Base-by-base conservation (phyloP, 2,329 filamentous ascomycete genomes). In the Ophiostoma ulmi region DNA sequence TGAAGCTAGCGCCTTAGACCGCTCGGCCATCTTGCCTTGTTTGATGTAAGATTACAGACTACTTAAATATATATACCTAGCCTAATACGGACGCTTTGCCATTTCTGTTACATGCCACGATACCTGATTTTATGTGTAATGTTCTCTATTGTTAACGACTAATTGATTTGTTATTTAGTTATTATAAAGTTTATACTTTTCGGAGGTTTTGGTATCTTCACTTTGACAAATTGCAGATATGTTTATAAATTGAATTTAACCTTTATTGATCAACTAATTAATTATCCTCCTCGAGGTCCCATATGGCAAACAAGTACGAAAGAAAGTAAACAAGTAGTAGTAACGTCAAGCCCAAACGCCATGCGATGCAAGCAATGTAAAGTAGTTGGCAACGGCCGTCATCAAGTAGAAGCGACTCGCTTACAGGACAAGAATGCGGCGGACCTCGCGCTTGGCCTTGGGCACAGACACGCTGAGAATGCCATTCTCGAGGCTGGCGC, bases 391-490 rank as follows among this genome's bases (percentile, higher is more conserved):
- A 26, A 58, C 13, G 11, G 26, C n/a, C n/a, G 13, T 48, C 44
- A 48, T 17, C 44, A 26, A 26, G n/a, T 11, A 8, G 7, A 22
- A 26, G 52, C n/a, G 41, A 20, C 41, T 44, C 41, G 41, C 48
- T 22, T 83, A 87, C 77, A 81, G 78, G 76, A 90, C 82, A 39
- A 78, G 75, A 75, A 90, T 87, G 79, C 85, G 86, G 75, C 84
- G 83, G 44, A 80, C 76, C 78, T 86, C 83, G 73, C 82, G 81
- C 83, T 86, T 87, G 80, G 84, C 85, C 83, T 91, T 92, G 68
- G 90, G 90, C 22, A 92, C 85, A 36, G 82, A 76, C 72, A 92
- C 83, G 74, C 78, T 86, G 74, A 92, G 81, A 73, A 91, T 83
- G 38, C 90, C 90, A 72, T 91, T 85, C 79, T 87, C 85, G 75